Base-by-base conservation (phyloP, 2,329 filamentous ascomycete species). In the Hypoxylon sp. region DNA sequence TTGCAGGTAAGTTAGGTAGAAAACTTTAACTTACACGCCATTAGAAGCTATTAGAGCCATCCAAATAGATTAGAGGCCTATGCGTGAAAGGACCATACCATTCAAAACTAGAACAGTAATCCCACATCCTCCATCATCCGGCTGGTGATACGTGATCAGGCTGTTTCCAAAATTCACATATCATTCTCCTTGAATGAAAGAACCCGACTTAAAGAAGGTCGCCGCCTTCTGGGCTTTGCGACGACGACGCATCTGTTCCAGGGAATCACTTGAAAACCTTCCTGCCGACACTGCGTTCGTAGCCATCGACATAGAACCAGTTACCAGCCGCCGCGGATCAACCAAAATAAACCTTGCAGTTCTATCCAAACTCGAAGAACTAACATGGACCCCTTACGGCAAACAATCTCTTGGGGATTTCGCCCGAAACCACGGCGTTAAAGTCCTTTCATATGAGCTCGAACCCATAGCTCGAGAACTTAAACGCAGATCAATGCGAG, bases 261-360 rank as follows among this genome's bases (percentile, higher is more conserved):
- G 54, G 17, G 25, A 58, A 3, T n/a, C 48, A 6, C 6, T 71
- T 4, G 31, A 30, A 44, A 56, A 51, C 3, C 27, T 64, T 33
- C 40, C 44, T 31, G 22, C 37, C 11, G 13, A 49, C 46, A 35
- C 46, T 13, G 63, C 42, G 22, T 69, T 69, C 48, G 50, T 71
- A 6, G 48, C 60, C 11, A 11, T 71, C 6, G 46, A 60, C 2
- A 40, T 53, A 1, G 35, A 61, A 35, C 27, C 50, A 3, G 8
- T 2, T 8, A 37, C 25, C 14, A 11, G 33, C 17, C 31, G 30
- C 13, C 31, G 27, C n/a, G 42, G 33, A 27, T 11, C 50, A 7
- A 42, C 13, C n/a, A 64, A 65, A 8, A 53, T 65, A 33, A 48
- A 44, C 33, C 30, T 71, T 11, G 69, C 66, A 14, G 33, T 69